phyloP scores from a whole-genome alignment of 345 rosid species.

The Sapria himalayana region DNA sequence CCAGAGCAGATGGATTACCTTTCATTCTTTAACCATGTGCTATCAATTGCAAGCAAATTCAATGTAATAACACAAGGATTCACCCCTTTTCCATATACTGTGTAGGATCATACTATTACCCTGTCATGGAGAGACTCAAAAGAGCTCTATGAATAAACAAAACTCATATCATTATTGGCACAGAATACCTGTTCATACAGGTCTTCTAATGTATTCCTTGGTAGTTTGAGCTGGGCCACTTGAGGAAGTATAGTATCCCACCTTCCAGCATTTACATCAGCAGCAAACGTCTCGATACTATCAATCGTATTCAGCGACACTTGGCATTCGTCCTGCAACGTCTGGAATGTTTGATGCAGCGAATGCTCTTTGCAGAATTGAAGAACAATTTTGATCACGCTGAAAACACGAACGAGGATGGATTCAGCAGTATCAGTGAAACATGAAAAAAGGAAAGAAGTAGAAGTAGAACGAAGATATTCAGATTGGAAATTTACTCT shows the following conservation, averaged over 20 bases:
- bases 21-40: too few species aligned
- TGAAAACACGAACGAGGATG: constrained; percentile 14
- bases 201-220: constrained; percentile 75
- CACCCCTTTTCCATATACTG: too few species aligned
- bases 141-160: too few species aligned
- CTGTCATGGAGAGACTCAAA: too few species aligned
- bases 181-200: constrained; percentile 71
- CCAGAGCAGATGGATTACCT: too few species aligned
- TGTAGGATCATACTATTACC: too few species aligned
- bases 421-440: too few species aligned
- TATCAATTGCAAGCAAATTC: too few species aligned
- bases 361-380: constrained; percentile 98
- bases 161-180: too few species aligned
- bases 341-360: constrained; percentile 83
- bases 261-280: constrained; percentile 72
- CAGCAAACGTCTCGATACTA: constrained; percentile 78
- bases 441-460: not conserved
- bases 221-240: constrained; percentile 83
- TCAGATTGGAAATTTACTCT: constrained; percentile 33
- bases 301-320: constrained; percentile 87
- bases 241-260: constrained; percentile 94
- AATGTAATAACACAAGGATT: too few species aligned
- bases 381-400: constrained; percentile 89
- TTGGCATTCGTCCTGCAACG: constrained; percentile 82
- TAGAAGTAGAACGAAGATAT: not conserved